A percentile compares a stretch with the other conserved stretches of the same genome.
phyloP scores from a whole-genome alignment of 495 filamentous ascomycete species.

The Neurospora tetraspora region DNA sequence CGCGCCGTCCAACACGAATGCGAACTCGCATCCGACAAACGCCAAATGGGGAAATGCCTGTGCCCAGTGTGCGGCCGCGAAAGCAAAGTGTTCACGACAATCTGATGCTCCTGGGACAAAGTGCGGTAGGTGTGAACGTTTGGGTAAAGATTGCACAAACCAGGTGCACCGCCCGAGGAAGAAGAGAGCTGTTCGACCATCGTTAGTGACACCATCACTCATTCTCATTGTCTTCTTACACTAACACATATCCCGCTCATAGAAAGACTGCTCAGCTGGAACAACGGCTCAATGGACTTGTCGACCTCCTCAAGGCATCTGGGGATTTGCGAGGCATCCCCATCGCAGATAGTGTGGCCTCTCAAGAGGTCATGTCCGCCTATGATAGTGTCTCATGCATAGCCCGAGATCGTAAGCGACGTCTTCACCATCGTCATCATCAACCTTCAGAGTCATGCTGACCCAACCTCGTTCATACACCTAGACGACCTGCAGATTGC shows the following conservation, averaged over 20 bases:
- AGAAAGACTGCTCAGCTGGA: constrained; percentile 26
- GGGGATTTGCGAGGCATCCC: constrained; percentile 7
- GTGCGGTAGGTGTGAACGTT: background rate
- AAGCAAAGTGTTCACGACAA: background rate
- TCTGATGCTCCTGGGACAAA: background rate
- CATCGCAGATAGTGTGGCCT: background rate
- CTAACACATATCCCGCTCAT: background rate
- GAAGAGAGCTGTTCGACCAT: constrained; percentile 25
- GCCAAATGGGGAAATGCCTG: constrained; percentile 2
- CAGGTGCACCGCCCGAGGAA: constrained; percentile 20
- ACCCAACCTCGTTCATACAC: background rate
- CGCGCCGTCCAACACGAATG: background rate
- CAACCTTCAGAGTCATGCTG: background rate
- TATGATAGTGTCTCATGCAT: background rate
- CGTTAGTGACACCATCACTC: constrained; percentile 14
- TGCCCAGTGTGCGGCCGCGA: constrained; percentile 1
- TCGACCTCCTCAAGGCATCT: constrained; percentile 19
- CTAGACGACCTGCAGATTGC: background rate
- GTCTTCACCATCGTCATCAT: background rate
- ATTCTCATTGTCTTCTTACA: background rate
- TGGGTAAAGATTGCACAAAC: background rate
- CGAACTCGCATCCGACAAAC: background rate
- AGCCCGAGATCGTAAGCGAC: background rate
- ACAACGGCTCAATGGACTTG: constrained; percentile 21
- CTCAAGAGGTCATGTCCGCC: background rate